Evolutionary conservation across 75 land plant genomes (phyloP), one percentile per base, ranked within the genome.

Genomic region (Pseudotsuga menziesii): DNA sequence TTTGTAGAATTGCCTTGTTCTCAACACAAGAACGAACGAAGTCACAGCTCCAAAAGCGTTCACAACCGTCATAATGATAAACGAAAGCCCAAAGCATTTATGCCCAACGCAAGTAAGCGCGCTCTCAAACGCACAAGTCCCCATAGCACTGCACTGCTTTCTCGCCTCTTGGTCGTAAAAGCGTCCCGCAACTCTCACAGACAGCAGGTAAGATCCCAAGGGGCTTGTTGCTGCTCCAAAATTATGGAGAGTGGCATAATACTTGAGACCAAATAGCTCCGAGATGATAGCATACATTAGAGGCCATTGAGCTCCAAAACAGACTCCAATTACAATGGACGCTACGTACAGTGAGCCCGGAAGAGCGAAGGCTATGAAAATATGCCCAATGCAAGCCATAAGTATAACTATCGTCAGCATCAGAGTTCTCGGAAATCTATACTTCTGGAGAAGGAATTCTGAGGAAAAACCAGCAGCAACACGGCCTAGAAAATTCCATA

Each of bases 401-500:
- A 23, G 25, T 12, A 61, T 8, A 8, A 8, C 62, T 61, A 61
- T 8, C 8, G 62, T 61, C 13, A 61, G 19, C 23, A 61, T 23
- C 26, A 61, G 27, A 4, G 62, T 27, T 12, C 62, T 61, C 8
- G 62, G 27, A 61, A 61, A 61, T 12, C 19, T 61, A 23, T 61
- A 61, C 25, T 61, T 61, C 11, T 23, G 27, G 3, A 61, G 25
- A 12, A 61, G 62, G 41, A 61, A 41, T 61, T 88, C 93, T 41
- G 91, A 92, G 41, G 70, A 56, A 60, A 79, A 86, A 4, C 94
- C 94, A 11, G 90, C 76, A 11, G 74, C 72, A 12, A 92, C 84
- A 3, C 94, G 78, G 12, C 94, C 94, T 5, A 84, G 48, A 63
- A 88, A 90, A 73, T 88, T 90, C 94, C 94, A 92, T 5, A 92